Base-by-base conservation (phyloP, 805 yeast species). In the Suhomyces sp. region DNA sequence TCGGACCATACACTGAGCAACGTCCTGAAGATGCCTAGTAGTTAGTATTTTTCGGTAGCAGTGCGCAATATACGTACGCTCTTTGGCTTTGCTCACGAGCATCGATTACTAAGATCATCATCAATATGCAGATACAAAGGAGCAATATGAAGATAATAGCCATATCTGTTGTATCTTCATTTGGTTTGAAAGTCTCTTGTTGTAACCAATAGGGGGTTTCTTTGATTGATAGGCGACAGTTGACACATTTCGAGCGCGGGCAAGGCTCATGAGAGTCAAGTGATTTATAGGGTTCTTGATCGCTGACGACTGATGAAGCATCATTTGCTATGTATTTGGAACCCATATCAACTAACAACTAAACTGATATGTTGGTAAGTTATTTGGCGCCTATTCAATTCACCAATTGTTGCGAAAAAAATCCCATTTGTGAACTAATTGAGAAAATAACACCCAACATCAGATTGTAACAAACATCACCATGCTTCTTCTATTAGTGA, bases 171-270 rank as follows among this genome's bases (percentile, higher is more conserved):
- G n/a, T 19, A 10, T 37, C 41, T 17, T 17, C 22, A 3, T n/a
- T 19, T 17, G 41, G 3, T 37, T 37, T 17, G 13, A 12, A 31
- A 20, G 13, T 44, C 15, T 15, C 17, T 19, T 25, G 35, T 10
- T 33, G 29, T 37, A 45, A 13, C 47, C 41, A 31, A 39, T n/a
- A 45, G n/a, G 39, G 47, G 5, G 47, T 31, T n/a, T 46, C 44
- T 24, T 35, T 37, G 17, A 35, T 17, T 5, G 22, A 29, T 20
- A 45, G 21, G n/a, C 22, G 41, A 19, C 41, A 37, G 13, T 37
- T 31, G 17, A n/a, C 35, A 31, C 35, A 31, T 31, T 5, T 31
- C 17, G 35, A 31, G 6, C n/a, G 35, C 17, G 17, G 35, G 35
- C 35, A n/a, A 31, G 35, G 35, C 35, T 31, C 35, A 4, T 31